Conservation (phyloP, 805 yeast species). For the Candida tammaniensis region DNA sequence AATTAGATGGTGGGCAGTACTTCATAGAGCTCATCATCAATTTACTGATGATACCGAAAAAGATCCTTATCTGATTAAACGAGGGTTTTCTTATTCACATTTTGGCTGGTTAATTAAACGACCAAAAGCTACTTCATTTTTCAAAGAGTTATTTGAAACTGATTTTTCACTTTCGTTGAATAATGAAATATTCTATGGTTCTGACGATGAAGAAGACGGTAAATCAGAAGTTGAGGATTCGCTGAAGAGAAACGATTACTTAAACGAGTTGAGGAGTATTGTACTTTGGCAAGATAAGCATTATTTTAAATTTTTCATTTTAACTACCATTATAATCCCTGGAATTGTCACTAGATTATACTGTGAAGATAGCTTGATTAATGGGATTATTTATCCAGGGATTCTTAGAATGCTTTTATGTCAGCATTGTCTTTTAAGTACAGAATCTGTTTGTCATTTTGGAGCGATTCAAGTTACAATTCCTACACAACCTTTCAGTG, state of each 20-base stretch:
- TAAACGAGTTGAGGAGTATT: conserved; percentile 18
- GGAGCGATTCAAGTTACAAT: conserved; percentile 64
- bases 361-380: conserved; percentile 27
- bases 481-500: conserved; percentile 45
- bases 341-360: conserved; percentile 19
- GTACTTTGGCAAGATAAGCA: conserved; percentile 34
- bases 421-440: conserved; percentile 76
- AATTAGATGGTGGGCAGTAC: conserved; percentile 72
- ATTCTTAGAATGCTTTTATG: conserved; percentile 64
- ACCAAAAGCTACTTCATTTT: conserved; percentile 38
- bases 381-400: conserved; percentile 66
- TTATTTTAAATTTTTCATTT: conserved; percentile 24
- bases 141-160: conserved; percentile 32
- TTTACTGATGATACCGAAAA: conserved; percentile 78
- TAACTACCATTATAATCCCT: conserved; percentile 33
- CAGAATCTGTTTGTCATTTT: conserved; percentile 81
- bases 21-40: conserved; percentile 89
- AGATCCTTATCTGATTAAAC: conserved; percentile 83
- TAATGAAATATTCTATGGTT: no score
- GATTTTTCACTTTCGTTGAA: conserved; percentile 31
- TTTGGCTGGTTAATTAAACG: conserved; percentile 81
- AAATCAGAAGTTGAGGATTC: conserved; percentile 2
- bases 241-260: conserved; percentile 15
- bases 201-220: conserved; percentile 37
- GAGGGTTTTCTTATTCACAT: conserved; percentile 80